Evolutionary conservation across 2,329 filamentous ascomycete genomes (phyloP).

Genomic region (Drechmeria coniospora): DNA sequence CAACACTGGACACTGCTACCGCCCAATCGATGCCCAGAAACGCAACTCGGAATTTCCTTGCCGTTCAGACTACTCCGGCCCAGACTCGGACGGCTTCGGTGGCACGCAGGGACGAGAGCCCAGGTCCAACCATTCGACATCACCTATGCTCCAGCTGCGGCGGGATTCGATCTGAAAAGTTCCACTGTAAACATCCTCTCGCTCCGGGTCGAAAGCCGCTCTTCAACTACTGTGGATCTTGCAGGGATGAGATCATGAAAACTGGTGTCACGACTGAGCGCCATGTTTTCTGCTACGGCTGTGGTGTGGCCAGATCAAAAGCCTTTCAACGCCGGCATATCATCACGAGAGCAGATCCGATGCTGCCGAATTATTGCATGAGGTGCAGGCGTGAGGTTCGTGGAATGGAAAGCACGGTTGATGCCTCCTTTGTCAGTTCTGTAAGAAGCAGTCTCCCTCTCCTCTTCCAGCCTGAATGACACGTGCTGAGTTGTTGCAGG

Average conservation of each 20-base stretch:
- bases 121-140: constrained; percentile 8
- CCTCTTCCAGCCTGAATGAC: neutral
- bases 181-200: constrained; percentile 19
- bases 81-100: too few species aligned
- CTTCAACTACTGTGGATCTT: constrained; percentile 20
- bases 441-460: constrained; percentile 8
- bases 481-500: neutral
- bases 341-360: constrained; percentile 9
- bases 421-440: constrained; percentile 11
- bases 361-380: constrained; percentile 18
- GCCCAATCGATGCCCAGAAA: neutral
- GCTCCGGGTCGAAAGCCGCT: constrained; percentile 8
- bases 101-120: constrained; percentile 8
- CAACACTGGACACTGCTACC: constrained; percentile 13
- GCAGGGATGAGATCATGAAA: constrained; percentile 13
- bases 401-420: constrained; percentile 9
- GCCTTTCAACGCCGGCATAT: constrained; percentile 10
- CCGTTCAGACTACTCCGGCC: neutral
- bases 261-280: constrained; percentile 7
- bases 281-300: constrained; percentile 26
- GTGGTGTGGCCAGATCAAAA: constrained; percentile 12
- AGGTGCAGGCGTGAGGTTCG: constrained; percentile 12
- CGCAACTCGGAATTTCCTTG: too few species aligned
- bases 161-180: constrained; percentile 16
- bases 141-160: constrained; percentile 23